phyloP scores from a whole-genome alignment of 306 rosid species.

The Inga laurina region DNA sequence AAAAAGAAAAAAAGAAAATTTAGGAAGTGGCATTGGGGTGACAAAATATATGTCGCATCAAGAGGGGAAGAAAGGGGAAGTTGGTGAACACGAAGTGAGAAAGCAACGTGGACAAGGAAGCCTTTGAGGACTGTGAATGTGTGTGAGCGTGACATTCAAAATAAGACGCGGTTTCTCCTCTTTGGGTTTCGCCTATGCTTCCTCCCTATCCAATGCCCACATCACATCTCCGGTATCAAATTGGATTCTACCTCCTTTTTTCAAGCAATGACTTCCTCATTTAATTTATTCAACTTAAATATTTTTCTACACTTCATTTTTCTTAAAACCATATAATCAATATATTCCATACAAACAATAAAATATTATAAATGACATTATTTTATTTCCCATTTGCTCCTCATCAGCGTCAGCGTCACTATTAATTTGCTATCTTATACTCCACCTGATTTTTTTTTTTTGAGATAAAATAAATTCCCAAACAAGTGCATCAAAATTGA shows the following conservation, averaged over 20 bases:
- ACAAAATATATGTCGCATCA: too few relatives aligned
- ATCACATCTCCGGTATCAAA: not conserved
- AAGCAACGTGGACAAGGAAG: not conserved
- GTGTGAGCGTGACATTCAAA: not conserved
- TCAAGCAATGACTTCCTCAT: not conserved
- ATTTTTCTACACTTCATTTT: not conserved
- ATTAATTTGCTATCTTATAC: not conserved
- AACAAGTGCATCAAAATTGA: not conserved
- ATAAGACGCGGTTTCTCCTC: not conserved
- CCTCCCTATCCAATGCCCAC: not conserved
- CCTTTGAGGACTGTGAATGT: not conserved
- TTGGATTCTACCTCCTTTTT: not conserved
- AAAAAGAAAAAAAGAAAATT: too few relatives aligned
- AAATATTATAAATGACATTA: too few relatives aligned
- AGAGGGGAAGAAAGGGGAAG: too few relatives aligned
- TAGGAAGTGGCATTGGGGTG: not conserved
- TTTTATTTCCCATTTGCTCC: not conserved
- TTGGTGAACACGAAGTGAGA: too few relatives aligned
- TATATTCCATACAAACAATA: not conserved
- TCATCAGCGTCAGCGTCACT: too few relatives aligned
- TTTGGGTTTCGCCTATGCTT: not conserved
- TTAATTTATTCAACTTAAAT: not conserved
- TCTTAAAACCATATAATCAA: not conserved
- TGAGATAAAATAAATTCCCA: not conserved
- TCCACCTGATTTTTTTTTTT: not conserved